Evolutionary conservation across 1,284 basidiomycete genomes (phyloP).

Genomic region (Tilletia caries): DNA sequence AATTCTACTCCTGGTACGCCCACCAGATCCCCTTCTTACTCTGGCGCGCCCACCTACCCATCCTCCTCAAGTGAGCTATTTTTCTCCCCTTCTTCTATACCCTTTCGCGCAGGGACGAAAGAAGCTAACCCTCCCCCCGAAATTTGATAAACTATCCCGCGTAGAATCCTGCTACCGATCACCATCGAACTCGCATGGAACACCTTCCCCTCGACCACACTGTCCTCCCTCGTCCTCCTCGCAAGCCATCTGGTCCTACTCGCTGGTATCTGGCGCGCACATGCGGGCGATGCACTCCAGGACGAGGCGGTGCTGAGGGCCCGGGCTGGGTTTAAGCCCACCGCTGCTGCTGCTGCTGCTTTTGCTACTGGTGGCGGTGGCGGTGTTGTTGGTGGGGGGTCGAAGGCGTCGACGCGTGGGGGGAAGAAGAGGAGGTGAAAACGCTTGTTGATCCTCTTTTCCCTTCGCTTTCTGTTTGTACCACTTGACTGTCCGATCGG

Average conservation of each 20-base stretch:
- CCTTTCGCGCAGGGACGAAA: not conserved
- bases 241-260: constrained; percentile 14
- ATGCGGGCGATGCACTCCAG: constrained; percentile 7
- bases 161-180: constrained; percentile 18
- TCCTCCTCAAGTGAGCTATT: constrained; percentile 23
- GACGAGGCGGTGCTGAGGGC: not conserved
- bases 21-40: constrained; percentile 83
- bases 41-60: constrained; percentile 59
- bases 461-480: too few relatives aligned
- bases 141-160: not conserved
- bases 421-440: not conserved
- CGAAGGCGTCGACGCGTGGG: not conserved
- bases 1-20: constrained; percentile 98
- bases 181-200: constrained; percentile 24
- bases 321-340: not conserved
- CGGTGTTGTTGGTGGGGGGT: not conserved
- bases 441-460: too few relatives aligned
- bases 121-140: not conserved
- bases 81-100: not conserved
- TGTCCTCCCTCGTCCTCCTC: constrained; percentile 16
- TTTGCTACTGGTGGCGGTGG: not conserved
- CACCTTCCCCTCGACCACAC: constrained; percentile 22
- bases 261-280: not conserved
- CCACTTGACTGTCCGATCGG: too few relatives aligned
- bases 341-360: not conserved